Base-by-base conservation (phyloP, 768 basidiomycete species). In the Trichaptum fuscoviolaceum region DNA sequence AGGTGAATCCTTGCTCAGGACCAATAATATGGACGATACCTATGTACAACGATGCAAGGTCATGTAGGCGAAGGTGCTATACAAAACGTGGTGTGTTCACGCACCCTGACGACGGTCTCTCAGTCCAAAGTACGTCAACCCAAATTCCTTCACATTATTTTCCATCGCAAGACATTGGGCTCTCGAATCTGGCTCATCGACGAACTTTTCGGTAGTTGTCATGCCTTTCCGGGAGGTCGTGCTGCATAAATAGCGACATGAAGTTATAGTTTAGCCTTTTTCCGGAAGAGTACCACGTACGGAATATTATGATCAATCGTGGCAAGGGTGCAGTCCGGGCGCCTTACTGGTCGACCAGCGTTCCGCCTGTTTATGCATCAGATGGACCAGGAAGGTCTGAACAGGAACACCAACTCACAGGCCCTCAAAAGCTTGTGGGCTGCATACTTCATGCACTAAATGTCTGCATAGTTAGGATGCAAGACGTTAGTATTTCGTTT, bases 1-100 rank as follows among this genome's bases (percentile, higher is more conserved):
- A 82, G 60, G 94, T 95, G 74, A 96, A 96, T 52, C 94, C 94
- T 80, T 96, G 94, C 75, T 96, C 94, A 63, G 94, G 94, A 59
- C 93, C 94, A 73, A 96, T 96, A 69, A 96, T 83, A 77, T 96
- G 92, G 7, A 93, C 90, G 69, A 91, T 93, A 66, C 88, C 90
- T 91, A 69, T 34, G 64, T 30, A 8, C 30, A 30, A 30, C n/a
- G 59, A 58, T 63, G 25, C 20, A 35, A 35, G 25, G 24, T 66
- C 20, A 57, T 57, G 35, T 62, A 58, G 24, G n/a, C 27, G 42
- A 20, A 52, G 42, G 30, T 30, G 8, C 30, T 52, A 20, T 52
- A 36, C 15, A 52, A 52, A 3, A 30, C 30, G 42, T 6, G 23
- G 17, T 10, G 12, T 9, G 61, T 25, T 26, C 23, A 12, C 77